Conservation (phyloP, 352 stramenopile genomes). For the Phytophthora syringae region DNA sequence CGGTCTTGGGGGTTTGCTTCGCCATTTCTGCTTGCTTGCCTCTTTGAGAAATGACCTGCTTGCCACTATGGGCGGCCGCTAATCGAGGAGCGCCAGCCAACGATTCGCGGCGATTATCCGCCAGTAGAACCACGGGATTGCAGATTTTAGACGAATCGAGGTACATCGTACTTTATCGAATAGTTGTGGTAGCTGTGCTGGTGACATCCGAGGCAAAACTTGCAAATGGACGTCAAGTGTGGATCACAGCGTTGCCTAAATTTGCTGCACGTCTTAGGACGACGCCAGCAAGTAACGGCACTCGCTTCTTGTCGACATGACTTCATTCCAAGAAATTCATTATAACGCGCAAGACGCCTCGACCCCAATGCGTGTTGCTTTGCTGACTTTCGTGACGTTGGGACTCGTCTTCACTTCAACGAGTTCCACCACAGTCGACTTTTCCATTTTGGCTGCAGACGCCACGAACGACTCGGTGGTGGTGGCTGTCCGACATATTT, state of each 20-base stretch:
- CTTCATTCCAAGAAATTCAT: constrained; percentile 29
- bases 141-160: constrained; percentile 8
- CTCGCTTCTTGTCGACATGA: constrained; percentile 17
- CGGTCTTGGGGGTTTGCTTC: constrained; percentile 79
- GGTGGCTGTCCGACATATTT: constrained; percentile 46
- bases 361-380: constrained; percentile 9
- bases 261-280: constrained; percentile 10
- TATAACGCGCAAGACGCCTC: constrained; percentile 7
- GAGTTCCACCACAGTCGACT: constrained; percentile 13
- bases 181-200: not conserved
- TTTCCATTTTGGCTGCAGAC: not conserved
- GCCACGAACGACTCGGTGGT: not conserved
- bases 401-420: constrained; percentile 18
- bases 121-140: constrained; percentile 17
- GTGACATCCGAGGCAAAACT: constrained; percentile 12
- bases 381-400: constrained; percentile 7
- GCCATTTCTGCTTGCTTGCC: constrained; percentile 73
- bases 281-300: constrained; percentile 9
- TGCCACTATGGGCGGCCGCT: not conserved
- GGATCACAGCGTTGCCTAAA: constrained; percentile 10
- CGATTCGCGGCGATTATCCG: constrained; percentile 26
- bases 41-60: constrained; percentile 52
- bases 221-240: not conserved
- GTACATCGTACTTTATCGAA: constrained; percentile 12
- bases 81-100: constrained; percentile 37